Evolutionary conservation across 768 basidiomycete genomes (phyloP), one percentile per base, ranked within the genome.

Genomic region (Myochromella boudieri): DNA sequence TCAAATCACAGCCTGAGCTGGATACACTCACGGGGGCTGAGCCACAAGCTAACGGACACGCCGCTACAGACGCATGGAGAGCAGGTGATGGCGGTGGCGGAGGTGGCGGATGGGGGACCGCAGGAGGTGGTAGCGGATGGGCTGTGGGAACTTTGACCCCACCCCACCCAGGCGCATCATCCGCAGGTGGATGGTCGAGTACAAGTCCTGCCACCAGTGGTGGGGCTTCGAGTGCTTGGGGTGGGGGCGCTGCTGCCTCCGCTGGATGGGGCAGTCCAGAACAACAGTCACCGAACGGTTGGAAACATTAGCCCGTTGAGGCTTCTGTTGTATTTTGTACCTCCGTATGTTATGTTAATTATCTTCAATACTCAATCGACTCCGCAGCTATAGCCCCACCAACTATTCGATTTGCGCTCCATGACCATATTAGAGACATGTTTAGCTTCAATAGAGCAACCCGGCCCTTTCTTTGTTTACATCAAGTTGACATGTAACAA

Each of bases 1-100:
- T 91, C 10, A 89, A 91, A 63, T 70, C 73, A 10, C 75, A 74
- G 47, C 74, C 79, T 11, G 82, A 87, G 32, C 61, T 78, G 28
- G 84, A 84, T 48, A 66, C 73, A 47, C 63, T 81, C 12, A 59
- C 71, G 1, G 70, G 66, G 47, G 71, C 68, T 41, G 70, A 74
- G 21, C 67, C 62, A 44, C 58, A 57, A 26, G 21, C 58, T 15
- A 68, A 68, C 42, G 68, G 66, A 2, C 65, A 68, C 28, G 48
- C 42, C 21, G 36, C 40, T 42, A 44, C 59, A 34, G 47, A 40
- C 21, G 42, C 46, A 29, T 60, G 61, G 56, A 28, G 33, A 39
- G 48, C 45, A 36, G 29, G 41, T 42, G 37, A 55, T 42, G 33
- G 45, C 37, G 53, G 64, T 57, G 54, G 58, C 49, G 63, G 62